These are phyloP conservation scores for Globisporangium mamillatum DNA, from an alignment of 352 stramenopile genomes.

Conservation along the genomic window DNA sequence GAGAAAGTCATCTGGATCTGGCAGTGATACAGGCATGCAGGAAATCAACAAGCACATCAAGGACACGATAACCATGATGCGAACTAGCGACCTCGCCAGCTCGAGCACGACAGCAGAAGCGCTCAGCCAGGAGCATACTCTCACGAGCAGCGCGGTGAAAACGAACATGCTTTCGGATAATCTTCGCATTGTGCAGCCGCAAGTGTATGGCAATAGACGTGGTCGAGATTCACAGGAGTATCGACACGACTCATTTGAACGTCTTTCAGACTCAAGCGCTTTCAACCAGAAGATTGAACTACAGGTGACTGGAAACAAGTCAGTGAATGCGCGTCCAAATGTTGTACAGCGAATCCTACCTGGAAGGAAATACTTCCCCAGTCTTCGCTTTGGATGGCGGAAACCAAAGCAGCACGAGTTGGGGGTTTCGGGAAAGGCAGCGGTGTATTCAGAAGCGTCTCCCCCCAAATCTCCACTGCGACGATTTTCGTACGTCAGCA, in stretches of 20 bases:
- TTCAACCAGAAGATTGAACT: slow-evolving; percentile 2
- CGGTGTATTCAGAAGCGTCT: slow-evolving; percentile 11
- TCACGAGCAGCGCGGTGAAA: neutral
- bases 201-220: neutral
- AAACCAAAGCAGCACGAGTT: neutral
- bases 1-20: slow-evolving; percentile 7
- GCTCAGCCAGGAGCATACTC: neutral
- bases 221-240: slow-evolving; percentile 2
- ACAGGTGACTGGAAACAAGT: neutral
- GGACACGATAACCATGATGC: slow-evolving; percentile 12
- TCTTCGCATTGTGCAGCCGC: slow-evolving; percentile 17
- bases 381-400: slow-evolving; percentile 8
- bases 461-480: slow-evolving; percentile 16
- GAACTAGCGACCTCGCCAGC: neutral
- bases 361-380: neutral
- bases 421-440: slow-evolving; percentile 1
- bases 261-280: neutral
- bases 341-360: slow-evolving; percentile 9
- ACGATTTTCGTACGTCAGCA: slow-evolving; percentile 9
- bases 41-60: slow-evolving; percentile 14
- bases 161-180: slow-evolving; percentile 11
- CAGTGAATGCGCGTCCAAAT: neutral
- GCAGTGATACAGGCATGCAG: neutral
- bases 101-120: neutral
- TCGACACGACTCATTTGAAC: neutral